A percentile compares a stretch with the other conserved stretches of the same genome.
phyloP scores from a whole-genome alignment of 805 yeast genomes.

The Myxozyma monticola region DNA sequence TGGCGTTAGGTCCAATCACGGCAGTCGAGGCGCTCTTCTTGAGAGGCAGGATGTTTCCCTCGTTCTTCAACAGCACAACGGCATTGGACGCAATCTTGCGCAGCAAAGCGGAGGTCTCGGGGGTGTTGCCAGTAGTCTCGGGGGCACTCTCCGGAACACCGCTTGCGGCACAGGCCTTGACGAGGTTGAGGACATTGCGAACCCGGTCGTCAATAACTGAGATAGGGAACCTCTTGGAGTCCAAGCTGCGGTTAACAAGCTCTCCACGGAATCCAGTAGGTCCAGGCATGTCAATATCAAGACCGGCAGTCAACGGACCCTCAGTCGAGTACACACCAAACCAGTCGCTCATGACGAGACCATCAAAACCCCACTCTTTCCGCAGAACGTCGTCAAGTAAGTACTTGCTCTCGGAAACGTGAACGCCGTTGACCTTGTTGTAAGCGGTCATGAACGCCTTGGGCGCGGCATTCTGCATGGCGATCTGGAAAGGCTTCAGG shows the following conservation, averaged over 20 bases:
- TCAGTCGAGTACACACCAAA: slow-evolving; percentile 54
- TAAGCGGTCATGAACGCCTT: slow-evolving; percentile 61
- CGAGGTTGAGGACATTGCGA: slow-evolving; percentile 48
- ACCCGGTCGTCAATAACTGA: slow-evolving; percentile 46
- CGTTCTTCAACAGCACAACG: slow-evolving; percentile 59
- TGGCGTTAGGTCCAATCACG: slow-evolving; percentile 54
- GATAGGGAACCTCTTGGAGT: slow-evolving; percentile 43
- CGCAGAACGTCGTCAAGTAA: slow-evolving; percentile 51
- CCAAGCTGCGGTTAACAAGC: slow-evolving; percentile 47
- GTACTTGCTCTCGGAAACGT: slow-evolving; percentile 50
- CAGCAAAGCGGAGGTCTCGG: slow-evolving; percentile 47
- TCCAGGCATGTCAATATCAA: slow-evolving; percentile 71
- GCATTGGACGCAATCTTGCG: slow-evolving; percentile 53
- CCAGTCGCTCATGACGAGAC: slow-evolving; percentile 66
- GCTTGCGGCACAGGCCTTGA: slow-evolving; percentile 44
- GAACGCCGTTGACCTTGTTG: slow-evolving; percentile 63
- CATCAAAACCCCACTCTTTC: slow-evolving; percentile 58
- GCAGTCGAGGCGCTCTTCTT: slow-evolving; percentile 45
- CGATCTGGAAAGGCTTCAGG: slow-evolving; percentile 62
- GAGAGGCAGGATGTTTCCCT: slow-evolving; percentile 50
- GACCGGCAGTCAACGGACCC: slow-evolving; percentile 53
- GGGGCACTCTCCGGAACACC: slow-evolving; percentile 47
- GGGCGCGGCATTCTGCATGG: slow-evolving; percentile 54
- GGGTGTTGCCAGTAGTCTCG: slow-evolving; percentile 36
- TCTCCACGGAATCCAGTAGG: slow-evolving; percentile 50